Percentiles rank a stretch among this genome's conserved stretches.
These are phyloP conservation scores for Cryptosporidium parvum DNA, from an alignment of 169 alveolate species.

Conservation along the genomic window DNA sequence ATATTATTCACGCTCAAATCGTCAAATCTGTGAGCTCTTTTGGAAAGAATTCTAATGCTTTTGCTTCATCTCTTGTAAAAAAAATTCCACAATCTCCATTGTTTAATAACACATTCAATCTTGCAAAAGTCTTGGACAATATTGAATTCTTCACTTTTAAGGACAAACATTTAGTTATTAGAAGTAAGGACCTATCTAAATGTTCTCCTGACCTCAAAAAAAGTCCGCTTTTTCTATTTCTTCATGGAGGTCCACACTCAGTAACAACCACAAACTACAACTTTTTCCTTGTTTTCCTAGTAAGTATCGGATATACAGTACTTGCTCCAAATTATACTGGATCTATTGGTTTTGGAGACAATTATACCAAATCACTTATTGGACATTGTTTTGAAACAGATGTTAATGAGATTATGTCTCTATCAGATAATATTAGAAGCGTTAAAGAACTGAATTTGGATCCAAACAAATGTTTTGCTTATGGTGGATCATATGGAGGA, in stretches of 20 bases:
- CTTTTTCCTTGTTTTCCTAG: slow-evolving; percentile 14
- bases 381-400: slow-evolving; percentile 11
- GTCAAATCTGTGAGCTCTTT: slow-evolving; percentile 57
- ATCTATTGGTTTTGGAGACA: slow-evolving; percentile 66
- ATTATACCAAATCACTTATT: slow-evolving; percentile 31
- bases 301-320: slow-evolving; percentile 38
- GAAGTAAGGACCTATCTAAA: background rate
- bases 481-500: slow-evolving; percentile 75
- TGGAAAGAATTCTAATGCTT: slow-evolving; percentile 25
- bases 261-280: background rate
- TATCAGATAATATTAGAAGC: slow-evolving; percentile 8
- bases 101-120: slow-evolving; percentile 2
- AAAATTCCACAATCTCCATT: background rate
- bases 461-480: slow-evolving; percentile 46
- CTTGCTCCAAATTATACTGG: slow-evolving; percentile 44
- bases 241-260: slow-evolving; percentile 71
- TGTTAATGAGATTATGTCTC: slow-evolving; percentile 9
- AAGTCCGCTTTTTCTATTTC: slow-evolving; percentile 28
- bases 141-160: slow-evolving; percentile 7
- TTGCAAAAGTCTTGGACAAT: slow-evolving; percentile 5
- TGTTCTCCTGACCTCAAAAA: background rate
- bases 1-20: slow-evolving; percentile 36
- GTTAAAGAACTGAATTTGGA: slow-evolving; percentile 19
- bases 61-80: slow-evolving; percentile 7
- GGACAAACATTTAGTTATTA: slow-evolving; percentile 44